Evolutionary conservation across 2,329 filamentous ascomycete species (phyloP), one percentile per base, ranked within the genome.

Genomic region (Penicillium rolfsii): DNA sequence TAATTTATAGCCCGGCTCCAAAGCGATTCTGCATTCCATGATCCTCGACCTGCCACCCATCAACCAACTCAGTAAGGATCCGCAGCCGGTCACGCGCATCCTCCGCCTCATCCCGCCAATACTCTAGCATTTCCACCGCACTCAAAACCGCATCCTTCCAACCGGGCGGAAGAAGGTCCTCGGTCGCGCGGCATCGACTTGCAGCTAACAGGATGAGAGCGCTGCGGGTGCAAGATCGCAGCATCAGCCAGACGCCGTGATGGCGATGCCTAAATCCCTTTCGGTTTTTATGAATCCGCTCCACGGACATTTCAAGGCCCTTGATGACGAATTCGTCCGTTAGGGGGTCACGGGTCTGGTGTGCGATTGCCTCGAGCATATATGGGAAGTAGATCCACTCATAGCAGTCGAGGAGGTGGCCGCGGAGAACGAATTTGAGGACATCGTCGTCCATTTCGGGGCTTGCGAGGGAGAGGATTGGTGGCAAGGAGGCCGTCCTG

Each of bases 351-450:
- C 58, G 45, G 72, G 69, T 48, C 67, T 72, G 58, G 16, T 50
- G 48, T 12, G 43, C 43, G 19, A 76, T 69, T 6, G 69, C 70
- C 41, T 73, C 70, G 1, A 71, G 68, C 33, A 76, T 66, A 43
- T 75, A 76, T 5, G 72, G 73, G 67, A 74, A 77, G 59, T 76
- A 77, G 66, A 77, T 76, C 67, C 71, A 73, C 59, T 77, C 74
- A 43, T 76, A 74, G 58, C 73, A 76, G 59, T 77, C 73, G 16
- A 76, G 68, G 4, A 76, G 64, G 55, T 76, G 74, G 5, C 70
- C 74, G 26, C 67, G 69, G 9, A 77, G 71, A 26, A 77, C 73
- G 54, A 77, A 75, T 58, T 70, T 71, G 5, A 76, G 67, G 19
- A 70, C 69, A 38, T 74, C 72, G 49, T 74, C 43, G 24, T 46